Evolutionary conservation across 2,329 filamentous ascomycete species (phyloP).

Genomic region (Pseudohalonectria lignicola): DNA sequence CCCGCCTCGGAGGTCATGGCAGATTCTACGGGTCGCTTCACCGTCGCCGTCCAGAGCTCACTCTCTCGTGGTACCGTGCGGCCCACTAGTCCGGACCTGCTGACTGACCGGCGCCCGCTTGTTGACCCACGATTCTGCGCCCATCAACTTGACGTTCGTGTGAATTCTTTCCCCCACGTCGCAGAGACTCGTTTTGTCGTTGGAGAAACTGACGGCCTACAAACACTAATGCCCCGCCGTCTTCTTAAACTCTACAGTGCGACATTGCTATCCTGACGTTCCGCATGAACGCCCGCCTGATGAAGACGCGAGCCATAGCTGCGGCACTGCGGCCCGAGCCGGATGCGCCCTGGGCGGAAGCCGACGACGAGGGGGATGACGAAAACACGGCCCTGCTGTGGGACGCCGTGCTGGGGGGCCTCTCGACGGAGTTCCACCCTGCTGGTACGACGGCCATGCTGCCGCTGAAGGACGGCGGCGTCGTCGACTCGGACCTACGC

Average conservation of each 20-base stretch:
- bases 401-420: conserved; percentile 7
- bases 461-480: conserved; percentile 29
- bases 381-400: conserved; percentile 1
- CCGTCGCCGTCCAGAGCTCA: background rate
- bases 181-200: background rate
- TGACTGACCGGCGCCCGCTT: background rate
- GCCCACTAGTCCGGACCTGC: background rate
- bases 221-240: no score
- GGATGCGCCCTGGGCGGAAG: background rate
- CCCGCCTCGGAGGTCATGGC: background rate
- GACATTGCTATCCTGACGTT: conserved; percentile 1
- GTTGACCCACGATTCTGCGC: background rate
- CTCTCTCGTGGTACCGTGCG: background rate
- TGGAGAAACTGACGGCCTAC: no score
- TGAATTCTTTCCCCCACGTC: background rate
- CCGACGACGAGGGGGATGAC: background rate
- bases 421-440: conserved; percentile 23
- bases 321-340: background rate
- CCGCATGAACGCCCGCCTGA: conserved; percentile 1
- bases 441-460: conserved; percentile 35
- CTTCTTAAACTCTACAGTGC: background rate
- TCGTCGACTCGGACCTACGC: conserved; percentile 28
- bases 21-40: background rate
- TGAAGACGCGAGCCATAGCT: background rate
- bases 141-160: background rate